Conservation (phyloP, 2,329 filamentous ascomycete genomes). For the Aspergillus piperis region DNA sequence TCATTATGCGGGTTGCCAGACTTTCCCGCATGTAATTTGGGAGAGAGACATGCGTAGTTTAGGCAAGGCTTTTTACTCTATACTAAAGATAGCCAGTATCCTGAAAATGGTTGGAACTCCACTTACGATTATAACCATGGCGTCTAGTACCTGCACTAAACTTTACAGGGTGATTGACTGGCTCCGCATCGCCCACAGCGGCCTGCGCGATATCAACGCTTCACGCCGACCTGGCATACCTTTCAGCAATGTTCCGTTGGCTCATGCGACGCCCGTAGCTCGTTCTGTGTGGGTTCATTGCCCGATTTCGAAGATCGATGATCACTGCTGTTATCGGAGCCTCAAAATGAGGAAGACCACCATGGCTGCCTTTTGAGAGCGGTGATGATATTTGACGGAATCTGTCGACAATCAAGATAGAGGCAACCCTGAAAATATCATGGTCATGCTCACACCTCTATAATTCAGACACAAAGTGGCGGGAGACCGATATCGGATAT, state of each 20-base stretch:
- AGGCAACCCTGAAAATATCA: neutral
- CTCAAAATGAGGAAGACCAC: conserved; percentile 48
- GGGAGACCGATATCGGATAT: conserved; percentile 51
- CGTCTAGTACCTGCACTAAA: too few relatives aligned
- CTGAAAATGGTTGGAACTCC: too few relatives aligned
- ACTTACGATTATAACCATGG: too few relatives aligned
- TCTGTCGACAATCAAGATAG: neutral
- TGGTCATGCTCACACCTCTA: conserved; percentile 12
- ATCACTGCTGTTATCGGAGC: conserved; percentile 48
- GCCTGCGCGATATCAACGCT: conserved; percentile 52
- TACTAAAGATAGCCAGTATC: too few relatives aligned
- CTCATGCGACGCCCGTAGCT: conserved; percentile 58
- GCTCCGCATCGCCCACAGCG: conserved; percentile 27
- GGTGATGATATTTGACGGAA: conserved; percentile 41
- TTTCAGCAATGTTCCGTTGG: conserved; percentile 67
- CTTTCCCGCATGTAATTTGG: neutral
- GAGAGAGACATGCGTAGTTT: neutral
- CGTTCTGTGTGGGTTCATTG: conserved; percentile 38
- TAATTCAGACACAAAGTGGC: too few relatives aligned
- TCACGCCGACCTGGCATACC: conserved; percentile 57
- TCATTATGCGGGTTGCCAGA: conserved; percentile 33
- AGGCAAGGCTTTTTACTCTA: neutral
- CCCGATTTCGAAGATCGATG: conserved; percentile 35
- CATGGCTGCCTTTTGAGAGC: conserved; percentile 45
- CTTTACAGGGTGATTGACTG: too few relatives aligned